Conservation (phyloP, 129 eudicot genomes). For the Helichrysum umbraculigerum region DNA sequence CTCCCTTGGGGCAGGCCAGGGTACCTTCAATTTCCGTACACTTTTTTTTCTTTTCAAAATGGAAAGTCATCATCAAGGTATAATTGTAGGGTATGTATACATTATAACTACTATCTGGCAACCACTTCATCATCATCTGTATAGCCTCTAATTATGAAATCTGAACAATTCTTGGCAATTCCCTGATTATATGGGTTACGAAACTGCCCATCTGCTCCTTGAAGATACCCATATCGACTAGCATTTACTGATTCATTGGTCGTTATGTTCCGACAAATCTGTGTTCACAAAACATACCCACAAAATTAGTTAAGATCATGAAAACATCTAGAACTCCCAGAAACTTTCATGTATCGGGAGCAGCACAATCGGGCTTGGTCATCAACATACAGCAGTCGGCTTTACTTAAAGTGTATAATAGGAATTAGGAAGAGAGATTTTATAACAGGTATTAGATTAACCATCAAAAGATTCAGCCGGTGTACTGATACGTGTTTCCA, state of each 20-base stretch:
- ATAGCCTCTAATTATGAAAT: slow-evolving; percentile 73
- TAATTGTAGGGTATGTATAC: neutral
- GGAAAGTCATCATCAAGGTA: neutral
- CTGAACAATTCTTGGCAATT: slow-evolving; percentile 73
- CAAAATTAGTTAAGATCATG: neutral
- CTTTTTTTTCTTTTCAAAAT: neutral
- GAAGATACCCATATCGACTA: slow-evolving; percentile 74
- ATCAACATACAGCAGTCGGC: no score
- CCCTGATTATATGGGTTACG: slow-evolving; percentile 92
- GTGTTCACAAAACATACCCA: slow-evolving; percentile 33
- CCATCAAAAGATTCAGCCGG: neutral
- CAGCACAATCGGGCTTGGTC: no score
- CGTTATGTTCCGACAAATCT: slow-evolving; percentile 88
- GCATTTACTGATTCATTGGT: slow-evolving; percentile 81
- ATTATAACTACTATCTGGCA: slow-evolving; percentile 31
- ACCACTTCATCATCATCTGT: slow-evolving; percentile 70
- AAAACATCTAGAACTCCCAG: neutral
- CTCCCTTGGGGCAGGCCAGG: neutral
- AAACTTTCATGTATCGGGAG: neutral
- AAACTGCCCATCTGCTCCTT: slow-evolving; percentile 74
- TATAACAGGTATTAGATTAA: neutral
- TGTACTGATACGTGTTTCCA: neutral
- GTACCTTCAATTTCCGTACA: neutral
- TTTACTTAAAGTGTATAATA: neutral
- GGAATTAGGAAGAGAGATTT: neutral